Evolutionary conservation across 495 filamentous ascomycete species (phyloP).

Genomic region (Pseudomonodictys pantanalensis): DNA sequence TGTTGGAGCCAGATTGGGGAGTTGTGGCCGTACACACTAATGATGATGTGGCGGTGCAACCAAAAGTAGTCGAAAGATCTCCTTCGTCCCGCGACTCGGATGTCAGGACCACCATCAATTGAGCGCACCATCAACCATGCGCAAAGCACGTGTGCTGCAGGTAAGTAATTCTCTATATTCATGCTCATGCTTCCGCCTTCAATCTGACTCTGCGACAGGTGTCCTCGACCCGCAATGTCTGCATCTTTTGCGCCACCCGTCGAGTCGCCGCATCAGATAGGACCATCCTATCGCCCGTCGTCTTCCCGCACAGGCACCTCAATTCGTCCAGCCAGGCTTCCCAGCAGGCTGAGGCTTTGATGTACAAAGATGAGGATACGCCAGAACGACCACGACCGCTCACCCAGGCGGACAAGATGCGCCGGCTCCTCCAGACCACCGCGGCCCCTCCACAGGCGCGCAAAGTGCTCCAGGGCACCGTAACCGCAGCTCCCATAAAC

Average conservation of each 20-base stretch:
- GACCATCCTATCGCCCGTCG: background rate
- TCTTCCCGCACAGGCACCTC: conserved; percentile 27
- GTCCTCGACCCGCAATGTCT: conserved; percentile 36
- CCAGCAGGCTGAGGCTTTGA: conserved; percentile 28
- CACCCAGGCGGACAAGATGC: background rate
- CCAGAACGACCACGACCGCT: background rate
- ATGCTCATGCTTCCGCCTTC: background rate
- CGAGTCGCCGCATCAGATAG: conserved; percentile 7
- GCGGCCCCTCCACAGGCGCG: background rate
- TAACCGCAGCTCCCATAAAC: no score
- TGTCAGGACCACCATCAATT: background rate
- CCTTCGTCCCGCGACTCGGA: no score
- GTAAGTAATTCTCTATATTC: conserved; percentile 11
- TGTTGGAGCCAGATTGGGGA: no score
- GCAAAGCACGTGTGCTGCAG: conserved; percentile 18
- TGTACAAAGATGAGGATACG: conserved; percentile 21
- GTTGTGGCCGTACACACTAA: no score
- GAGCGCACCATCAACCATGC: conserved; percentile 12
- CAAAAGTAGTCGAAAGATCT: background rate
- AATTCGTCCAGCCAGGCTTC: conserved; percentile 30
- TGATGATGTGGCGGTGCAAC: background rate
- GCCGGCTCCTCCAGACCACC: background rate
- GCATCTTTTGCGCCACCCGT: conserved; percentile 38
- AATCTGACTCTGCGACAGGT: conserved; percentile 21
- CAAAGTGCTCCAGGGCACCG: no score